phyloP scores from a whole-genome alignment of 495 filamentous ascomycete species.

The Melanomma pulvis-pyrius region DNA sequence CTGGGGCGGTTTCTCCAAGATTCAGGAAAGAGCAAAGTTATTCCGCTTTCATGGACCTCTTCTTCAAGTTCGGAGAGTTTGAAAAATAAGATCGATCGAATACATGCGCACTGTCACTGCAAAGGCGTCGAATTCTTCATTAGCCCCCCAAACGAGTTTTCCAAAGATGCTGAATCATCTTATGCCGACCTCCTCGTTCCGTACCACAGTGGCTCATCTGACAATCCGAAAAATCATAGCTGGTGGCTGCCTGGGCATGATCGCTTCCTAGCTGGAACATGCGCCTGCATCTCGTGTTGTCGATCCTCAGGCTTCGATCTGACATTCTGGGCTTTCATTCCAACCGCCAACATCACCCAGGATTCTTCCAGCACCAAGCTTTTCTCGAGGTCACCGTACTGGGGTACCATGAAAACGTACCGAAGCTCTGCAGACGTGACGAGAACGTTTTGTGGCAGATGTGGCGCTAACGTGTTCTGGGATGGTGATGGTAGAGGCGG shows the following conservation, averaged over 20 bases:
- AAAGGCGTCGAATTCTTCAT: constrained; percentile 53
- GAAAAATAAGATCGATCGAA: background rate
- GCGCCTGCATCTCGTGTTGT: constrained; percentile 66
- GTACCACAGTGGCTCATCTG: constrained; percentile 45
- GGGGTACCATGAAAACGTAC: constrained; percentile 58
- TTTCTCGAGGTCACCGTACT: constrained; percentile 40
- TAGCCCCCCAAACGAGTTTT: constrained; percentile 48
- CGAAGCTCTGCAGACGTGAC: constrained; percentile 57
- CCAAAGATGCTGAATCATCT: constrained; percentile 49
- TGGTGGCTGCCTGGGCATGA: constrained; percentile 56
- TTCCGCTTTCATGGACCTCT: constrained; percentile 36
- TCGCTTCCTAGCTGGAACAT: constrained; percentile 68
- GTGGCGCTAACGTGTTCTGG: constrained; percentile 72
- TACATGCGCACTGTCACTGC: constrained; percentile 51
- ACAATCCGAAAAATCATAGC: constrained; percentile 51
- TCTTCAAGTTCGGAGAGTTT: background rate
- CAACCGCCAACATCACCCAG: constrained; percentile 61
- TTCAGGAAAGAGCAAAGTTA: constrained; percentile 23
- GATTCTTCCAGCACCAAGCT: constrained; percentile 19
- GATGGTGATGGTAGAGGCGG: constrained; percentile 58
- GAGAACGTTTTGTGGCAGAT: constrained; percentile 65
- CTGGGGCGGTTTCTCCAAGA: constrained; percentile 34
- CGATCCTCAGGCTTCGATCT: constrained; percentile 65
- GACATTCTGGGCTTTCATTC: constrained; percentile 70
- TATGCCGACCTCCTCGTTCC: constrained; percentile 60